Base-by-base conservation (phyloP, 345 rosid species). In the Acer saccharum region DNA sequence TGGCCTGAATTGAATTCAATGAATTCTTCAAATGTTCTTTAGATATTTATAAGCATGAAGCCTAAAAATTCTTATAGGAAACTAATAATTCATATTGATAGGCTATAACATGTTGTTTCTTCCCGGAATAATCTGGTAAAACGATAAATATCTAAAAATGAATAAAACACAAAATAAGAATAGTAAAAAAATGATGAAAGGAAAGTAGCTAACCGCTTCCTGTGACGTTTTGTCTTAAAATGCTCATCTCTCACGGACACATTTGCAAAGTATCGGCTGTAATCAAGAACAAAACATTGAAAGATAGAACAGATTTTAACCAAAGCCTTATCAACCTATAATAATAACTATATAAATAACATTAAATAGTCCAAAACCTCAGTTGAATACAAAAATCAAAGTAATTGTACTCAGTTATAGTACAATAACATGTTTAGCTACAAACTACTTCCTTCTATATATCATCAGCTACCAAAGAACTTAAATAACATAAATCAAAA, bases 161-260 rank as follows among this genome's bases (percentile, higher is more conserved):
- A 61, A 61, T 10, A 43, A 61, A 25, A 14, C 27, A 50, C 48
- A 29, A 25, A 13, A 61, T 5, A 10, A 63, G 54, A 39, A 10
- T 23, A 64, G 35, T 35, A 12, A 57, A 61, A 27, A 71, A 44
- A 75, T 16, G n/a, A 48, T 68, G 27, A 16, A n/a, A 5, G 14
- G 9, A 63, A 32, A 12, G 48, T 69, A 23, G 65, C 85, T 48
- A 29, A 96, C 98, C 95, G 97, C 80, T 90, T 97, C 94, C 70
- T 94, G 80, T 97, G 99, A 6, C 94, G 92, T 72, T 97, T 93
- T 0, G 98, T 90, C 90, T 90, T 90, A 84, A 90, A 94, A 87
- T 97, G 99, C 71, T 90, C 97, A 21, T 91, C 92, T 75, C 98
- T 71, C 61, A 92, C 94, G 0, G 86, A 41, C 0, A 72, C 73